Percentiles rank a stretch among this genome's conserved stretches.
These are phyloP conservation scores for Aspergillus coremiiformis DNA, from an alignment of 495 filamentous ascomycete species.

Conservation along the genomic window DNA sequence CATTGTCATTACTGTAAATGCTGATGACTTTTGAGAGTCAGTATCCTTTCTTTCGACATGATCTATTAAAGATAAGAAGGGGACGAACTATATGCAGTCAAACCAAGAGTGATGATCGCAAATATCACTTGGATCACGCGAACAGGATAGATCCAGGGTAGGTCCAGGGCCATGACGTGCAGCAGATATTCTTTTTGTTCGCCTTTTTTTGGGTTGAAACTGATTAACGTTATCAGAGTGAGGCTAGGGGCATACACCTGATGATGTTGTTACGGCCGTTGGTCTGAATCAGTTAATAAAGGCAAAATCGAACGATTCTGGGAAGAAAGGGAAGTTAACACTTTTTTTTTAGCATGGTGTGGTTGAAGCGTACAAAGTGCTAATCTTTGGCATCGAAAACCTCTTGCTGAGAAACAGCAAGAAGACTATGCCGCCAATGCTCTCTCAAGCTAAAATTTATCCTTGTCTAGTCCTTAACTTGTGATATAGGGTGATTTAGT, in stretches of 20 bases:
- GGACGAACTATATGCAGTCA: slow-evolving; percentile 62
- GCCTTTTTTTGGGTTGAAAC: too few relatives aligned
- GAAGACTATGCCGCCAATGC: background rate
- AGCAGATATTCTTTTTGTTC: background rate
- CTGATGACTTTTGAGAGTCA: slow-evolving; percentile 26
- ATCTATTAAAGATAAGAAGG: background rate
- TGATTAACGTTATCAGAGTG: background rate
- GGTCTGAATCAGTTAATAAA: background rate
- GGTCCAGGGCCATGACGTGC: slow-evolving; percentile 15
- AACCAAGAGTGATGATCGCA: slow-evolving; percentile 60
- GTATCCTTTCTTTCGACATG: background rate
- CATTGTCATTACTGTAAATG: slow-evolving; percentile 21
- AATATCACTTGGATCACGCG: slow-evolving; percentile 59
- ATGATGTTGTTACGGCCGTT: background rate
- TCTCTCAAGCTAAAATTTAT: background rate
- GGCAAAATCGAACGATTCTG: background rate
- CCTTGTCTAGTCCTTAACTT: background rate
- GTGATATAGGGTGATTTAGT: background rate
- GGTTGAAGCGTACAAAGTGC: background rate
- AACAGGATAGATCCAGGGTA: slow-evolving; percentile 51
- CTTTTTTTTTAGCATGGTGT: background rate
- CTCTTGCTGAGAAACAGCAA: background rate
- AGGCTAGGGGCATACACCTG: background rate
- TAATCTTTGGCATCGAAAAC: background rate
- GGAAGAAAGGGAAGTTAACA: background rate